A percentile compares a stretch with the other conserved stretches of the same genome.
phyloP scores from a whole-genome alignment of 1,284 basidiomycete genomes.

The Blastosporella zonata region DNA sequence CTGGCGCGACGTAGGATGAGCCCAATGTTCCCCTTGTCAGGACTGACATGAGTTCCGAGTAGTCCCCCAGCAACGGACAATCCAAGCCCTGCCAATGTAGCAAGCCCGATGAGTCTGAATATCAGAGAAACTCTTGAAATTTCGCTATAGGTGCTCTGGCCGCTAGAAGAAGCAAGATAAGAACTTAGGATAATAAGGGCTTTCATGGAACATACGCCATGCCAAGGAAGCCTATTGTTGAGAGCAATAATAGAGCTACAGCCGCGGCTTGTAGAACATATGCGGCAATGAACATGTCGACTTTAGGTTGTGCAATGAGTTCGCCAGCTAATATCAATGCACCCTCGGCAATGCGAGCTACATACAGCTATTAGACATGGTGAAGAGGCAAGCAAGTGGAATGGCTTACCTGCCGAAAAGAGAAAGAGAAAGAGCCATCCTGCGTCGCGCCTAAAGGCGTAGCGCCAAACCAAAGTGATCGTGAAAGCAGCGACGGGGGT shows the following conservation, averaged over 20 bases:
- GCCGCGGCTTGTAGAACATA: constrained; percentile 56
- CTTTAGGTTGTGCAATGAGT: constrained; percentile 32
- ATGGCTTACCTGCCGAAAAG: constrained; percentile 44
- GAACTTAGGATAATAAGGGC: neutral
- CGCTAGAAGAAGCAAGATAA: constrained; percentile 28
- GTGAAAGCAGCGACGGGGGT: constrained; percentile 47
- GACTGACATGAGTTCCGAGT: constrained; percentile 33
- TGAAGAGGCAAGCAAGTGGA: neutral
- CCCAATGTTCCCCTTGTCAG: constrained; percentile 28
- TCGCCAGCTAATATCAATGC: constrained; percentile 54
- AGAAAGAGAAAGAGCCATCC: constrained; percentile 62
- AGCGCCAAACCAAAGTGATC: constrained; percentile 41
- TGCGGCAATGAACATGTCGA: constrained; percentile 45
- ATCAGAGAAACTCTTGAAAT: constrained; percentile 33
- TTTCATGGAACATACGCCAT: constrained; percentile 46
- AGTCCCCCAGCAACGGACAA: constrained; percentile 53
- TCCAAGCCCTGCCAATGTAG: constrained; percentile 42
- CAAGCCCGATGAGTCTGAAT: constrained; percentile 40
- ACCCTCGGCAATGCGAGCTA: constrained; percentile 58
- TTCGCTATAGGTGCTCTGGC: constrained; percentile 47
- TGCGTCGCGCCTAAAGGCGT: constrained; percentile 52
- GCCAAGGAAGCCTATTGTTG: constrained; percentile 57
- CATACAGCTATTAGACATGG: constrained; percentile 4
- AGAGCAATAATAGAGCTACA: constrained; percentile 49
- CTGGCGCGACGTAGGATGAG: constrained; percentile 46